A percentile compares a stretch with the other conserved stretches of the same genome.
These are phyloP conservation scores for Hordeum pubiflorum DNA, from an alignment of 202 grass and related monocot genomes.

Conservation along the genomic window DNA sequence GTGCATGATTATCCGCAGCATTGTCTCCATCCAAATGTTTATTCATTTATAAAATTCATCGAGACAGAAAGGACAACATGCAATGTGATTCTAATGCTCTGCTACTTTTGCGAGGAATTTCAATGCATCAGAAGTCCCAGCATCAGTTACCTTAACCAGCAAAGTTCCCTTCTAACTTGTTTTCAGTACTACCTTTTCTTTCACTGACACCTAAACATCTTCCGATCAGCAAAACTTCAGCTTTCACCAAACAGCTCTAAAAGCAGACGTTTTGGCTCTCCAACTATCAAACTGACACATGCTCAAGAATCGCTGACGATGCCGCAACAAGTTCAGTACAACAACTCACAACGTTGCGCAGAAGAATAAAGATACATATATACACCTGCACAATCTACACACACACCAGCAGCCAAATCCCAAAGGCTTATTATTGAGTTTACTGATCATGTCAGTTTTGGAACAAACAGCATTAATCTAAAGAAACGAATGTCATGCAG, in stretches of 20 bases:
- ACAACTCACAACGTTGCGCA: not conserved
- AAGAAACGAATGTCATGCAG: not conserved
- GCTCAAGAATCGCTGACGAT: not conserved
- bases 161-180: not conserved
- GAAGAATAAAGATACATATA: not conserved
- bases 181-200: no score
- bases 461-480: not conserved
- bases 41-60: not conserved
- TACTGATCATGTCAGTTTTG: not conserved
- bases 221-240: no score
- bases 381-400: conserved; percentile 1
- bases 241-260: not conserved
- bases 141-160: not conserved
- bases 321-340: not conserved
- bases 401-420: not conserved
- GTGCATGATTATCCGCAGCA: not conserved
- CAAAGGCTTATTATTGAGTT: not conserved
- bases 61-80: not conserved
- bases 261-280: not conserved
- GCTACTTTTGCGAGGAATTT: not conserved
- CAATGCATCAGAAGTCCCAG: not conserved
- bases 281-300: not conserved
- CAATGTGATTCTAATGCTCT: not conserved
- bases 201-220: no score
- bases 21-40: not conserved